Percentiles rank a stretch among this genome's conserved stretches.
These are phyloP conservation scores for Mesotaenium endlicherianum DNA, from an alignment of 139 green algal genomes.

Conservation along the genomic window DNA sequence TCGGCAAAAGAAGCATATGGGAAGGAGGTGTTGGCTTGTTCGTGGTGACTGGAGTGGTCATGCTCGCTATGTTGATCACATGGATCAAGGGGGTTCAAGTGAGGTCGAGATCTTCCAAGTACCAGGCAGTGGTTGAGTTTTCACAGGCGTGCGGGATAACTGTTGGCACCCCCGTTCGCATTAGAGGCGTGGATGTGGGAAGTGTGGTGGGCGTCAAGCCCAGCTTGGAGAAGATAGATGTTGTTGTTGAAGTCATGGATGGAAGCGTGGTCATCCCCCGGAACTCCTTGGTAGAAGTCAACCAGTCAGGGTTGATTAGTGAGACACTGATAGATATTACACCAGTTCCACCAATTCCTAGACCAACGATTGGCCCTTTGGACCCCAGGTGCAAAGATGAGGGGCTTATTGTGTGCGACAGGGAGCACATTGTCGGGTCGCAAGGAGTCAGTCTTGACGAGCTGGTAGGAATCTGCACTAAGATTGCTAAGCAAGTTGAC, in stretches of 20 bases:
- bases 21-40: slow-evolving; percentile 63
- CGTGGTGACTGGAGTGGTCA: slow-evolving; percentile 43
- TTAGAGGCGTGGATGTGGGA: slow-evolving; percentile 79
- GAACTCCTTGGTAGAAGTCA: slow-evolving; percentile 91
- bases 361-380: slow-evolving; percentile 69
- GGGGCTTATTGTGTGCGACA: slow-evolving; percentile 84
- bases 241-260: slow-evolving; percentile 84
- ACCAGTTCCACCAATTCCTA: slow-evolving; percentile 75
- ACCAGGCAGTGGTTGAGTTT: slow-evolving; percentile 68
- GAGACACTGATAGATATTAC: slow-evolving; percentile 97
- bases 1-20: slow-evolving; percentile 52
- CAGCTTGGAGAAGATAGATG: slow-evolving; percentile 84
- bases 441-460: slow-evolving; percentile 92
- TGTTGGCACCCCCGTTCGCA: slow-evolving; percentile 86
- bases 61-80: slow-evolving; percentile 32
- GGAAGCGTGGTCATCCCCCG: slow-evolving; percentile 84
- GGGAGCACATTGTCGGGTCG: slow-evolving; percentile 78
- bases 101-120: slow-evolving; percentile 25
- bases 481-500: slow-evolving; percentile 88
- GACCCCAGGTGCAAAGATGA: slow-evolving; percentile 82
- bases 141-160: slow-evolving; percentile 91
- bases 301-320: slow-evolving; percentile 93
- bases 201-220: slow-evolving; percentile 83
- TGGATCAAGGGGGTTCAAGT: slow-evolving; percentile 54
- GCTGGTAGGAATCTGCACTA: slow-evolving; percentile 91